Conservation (phyloP, 2,329 filamentous ascomycete genomes). For the Alternaria conjuncta region DNA sequence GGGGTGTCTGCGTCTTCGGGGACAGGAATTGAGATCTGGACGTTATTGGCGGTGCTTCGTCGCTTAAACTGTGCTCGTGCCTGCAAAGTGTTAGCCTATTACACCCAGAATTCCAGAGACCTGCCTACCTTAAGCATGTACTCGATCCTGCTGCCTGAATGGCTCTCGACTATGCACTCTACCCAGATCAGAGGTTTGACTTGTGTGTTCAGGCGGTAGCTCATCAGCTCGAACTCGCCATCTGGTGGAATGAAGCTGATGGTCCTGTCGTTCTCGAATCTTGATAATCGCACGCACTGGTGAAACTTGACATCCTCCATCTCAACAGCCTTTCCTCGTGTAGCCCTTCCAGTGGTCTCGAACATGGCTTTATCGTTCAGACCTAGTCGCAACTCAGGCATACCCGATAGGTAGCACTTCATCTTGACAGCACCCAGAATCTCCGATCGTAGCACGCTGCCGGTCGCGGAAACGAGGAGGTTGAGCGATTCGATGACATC, state of each 20-base stretch:
- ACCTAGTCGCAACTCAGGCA: constrained; percentile 93
- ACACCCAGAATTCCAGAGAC: neutral
- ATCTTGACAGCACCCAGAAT: constrained; percentile 98
- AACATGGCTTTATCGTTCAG: constrained; percentile 99
- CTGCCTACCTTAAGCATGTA: constrained; percentile 88
- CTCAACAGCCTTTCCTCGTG: constrained; percentile 94
- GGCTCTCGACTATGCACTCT: constrained; percentile 94
- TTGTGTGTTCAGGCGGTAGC: constrained; percentile 96
- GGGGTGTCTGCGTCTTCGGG: constrained; percentile 97
- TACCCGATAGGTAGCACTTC: constrained; percentile 98
- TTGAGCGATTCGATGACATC: constrained; percentile 98
- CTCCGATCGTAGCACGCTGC: constrained; percentile 94
- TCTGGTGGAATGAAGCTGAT: constrained; percentile 99
- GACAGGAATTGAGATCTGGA: constrained; percentile 96
- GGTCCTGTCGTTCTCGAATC: constrained; percentile 97
- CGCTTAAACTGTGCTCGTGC: constrained; percentile 98
- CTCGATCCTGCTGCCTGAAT: constrained; percentile 93
- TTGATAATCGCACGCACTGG: constrained; percentile 92
- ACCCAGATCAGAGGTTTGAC: constrained; percentile 99
- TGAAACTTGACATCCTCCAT: constrained; percentile 99
- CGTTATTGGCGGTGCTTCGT: constrained; percentile 96
- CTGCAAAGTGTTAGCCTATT: constrained; percentile 41
- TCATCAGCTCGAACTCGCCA: constrained; percentile 99
- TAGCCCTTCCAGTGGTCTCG: constrained; percentile 92
- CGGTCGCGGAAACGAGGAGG: constrained; percentile 89